These are phyloP conservation scores for Cladophialophora psammophila DNA, from an alignment of 2,329 filamentous ascomycete species.

Conservation along the genomic window DNA sequence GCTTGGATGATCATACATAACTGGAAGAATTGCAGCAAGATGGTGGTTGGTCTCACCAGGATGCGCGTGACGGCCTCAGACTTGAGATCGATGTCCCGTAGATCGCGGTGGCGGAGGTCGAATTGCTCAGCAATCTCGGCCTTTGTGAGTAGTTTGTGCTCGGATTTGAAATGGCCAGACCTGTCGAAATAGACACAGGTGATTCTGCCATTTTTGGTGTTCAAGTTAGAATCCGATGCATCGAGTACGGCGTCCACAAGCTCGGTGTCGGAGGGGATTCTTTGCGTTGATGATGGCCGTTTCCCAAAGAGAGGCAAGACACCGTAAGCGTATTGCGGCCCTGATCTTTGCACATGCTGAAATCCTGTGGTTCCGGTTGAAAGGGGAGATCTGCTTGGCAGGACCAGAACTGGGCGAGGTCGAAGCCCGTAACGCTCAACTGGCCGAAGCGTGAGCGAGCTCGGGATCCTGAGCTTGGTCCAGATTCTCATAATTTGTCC, in stretches of 20 bases:
- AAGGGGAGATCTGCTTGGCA: neutral
- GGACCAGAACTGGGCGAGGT: neutral
- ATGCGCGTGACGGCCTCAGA: conserved; percentile 48
- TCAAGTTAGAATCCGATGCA: neutral
- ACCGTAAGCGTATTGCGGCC: neutral
- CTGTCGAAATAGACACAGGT: conserved; percentile 31
- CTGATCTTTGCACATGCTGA: neutral
- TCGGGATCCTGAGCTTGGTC: conserved; percentile 2
- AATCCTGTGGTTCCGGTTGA: neutral
- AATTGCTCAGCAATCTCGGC: conserved; percentile 33
- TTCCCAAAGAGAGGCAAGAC: neutral
- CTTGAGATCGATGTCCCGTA: conserved; percentile 46
- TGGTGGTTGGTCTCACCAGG: conserved; percentile 45
- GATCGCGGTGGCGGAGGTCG: conserved; percentile 43
- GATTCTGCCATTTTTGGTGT: conserved; percentile 22
- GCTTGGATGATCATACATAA: conserved; percentile 48
- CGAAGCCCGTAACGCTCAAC: neutral
- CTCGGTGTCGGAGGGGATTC: neutral
- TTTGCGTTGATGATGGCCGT: neutral
- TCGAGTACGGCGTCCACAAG: neutral
- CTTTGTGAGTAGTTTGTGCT: conserved; percentile 30
- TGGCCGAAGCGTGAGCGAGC: neutral
- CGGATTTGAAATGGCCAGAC: conserved; percentile 13
- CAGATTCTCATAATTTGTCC: conserved; percentile 2
- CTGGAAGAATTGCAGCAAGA: conserved; percentile 48